phyloP scores from a whole-genome alignment of 2,329 filamentous ascomycete genomes.

The Chrysoporthe deuterocubensis region DNA sequence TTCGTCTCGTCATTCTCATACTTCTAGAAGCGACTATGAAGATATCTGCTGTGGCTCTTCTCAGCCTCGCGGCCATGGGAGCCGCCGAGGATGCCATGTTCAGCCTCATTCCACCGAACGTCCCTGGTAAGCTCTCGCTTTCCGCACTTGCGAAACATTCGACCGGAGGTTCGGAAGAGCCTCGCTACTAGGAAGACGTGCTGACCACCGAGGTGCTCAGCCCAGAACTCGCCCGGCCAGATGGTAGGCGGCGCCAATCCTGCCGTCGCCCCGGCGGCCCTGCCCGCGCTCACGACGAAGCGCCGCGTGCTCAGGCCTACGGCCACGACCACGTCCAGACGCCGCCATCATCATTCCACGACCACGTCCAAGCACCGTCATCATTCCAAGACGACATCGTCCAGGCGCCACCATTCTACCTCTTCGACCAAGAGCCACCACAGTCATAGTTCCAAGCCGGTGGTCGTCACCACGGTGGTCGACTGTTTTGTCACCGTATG shows the following conservation, averaged over 20 bases:
- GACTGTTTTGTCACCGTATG: constrained; percentile 46
- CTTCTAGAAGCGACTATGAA: not conserved
- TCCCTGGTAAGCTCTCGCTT: not conserved
- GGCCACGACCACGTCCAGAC: too few relatives aligned
- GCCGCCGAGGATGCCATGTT: not conserved
- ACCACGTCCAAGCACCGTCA: too few relatives aligned
- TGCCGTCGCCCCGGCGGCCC: too few relatives aligned
- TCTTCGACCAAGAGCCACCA: not conserved
- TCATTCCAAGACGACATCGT: not conserved
- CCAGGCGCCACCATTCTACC: not conserved
- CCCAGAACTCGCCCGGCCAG: too few relatives aligned
- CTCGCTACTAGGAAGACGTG: too few relatives aligned
- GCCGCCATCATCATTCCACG: too few relatives aligned
- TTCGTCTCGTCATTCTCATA: not conserved
- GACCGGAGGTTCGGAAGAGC: too few relatives aligned
- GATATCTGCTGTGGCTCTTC: not conserved
- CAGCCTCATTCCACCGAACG: not conserved
- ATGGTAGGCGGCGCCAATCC: too few relatives aligned
- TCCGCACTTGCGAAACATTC: not conserved
- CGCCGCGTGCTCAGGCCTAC: too few relatives aligned
- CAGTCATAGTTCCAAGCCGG: not conserved
- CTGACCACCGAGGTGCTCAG: too few relatives aligned
- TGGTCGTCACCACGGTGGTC: constrained; percentile 39
- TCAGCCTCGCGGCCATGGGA: constrained; percentile 6
- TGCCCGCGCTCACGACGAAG: too few relatives aligned